Conservation (phyloP, 176 grass and related monocot species). For the Elaeis guineensis region DNA sequence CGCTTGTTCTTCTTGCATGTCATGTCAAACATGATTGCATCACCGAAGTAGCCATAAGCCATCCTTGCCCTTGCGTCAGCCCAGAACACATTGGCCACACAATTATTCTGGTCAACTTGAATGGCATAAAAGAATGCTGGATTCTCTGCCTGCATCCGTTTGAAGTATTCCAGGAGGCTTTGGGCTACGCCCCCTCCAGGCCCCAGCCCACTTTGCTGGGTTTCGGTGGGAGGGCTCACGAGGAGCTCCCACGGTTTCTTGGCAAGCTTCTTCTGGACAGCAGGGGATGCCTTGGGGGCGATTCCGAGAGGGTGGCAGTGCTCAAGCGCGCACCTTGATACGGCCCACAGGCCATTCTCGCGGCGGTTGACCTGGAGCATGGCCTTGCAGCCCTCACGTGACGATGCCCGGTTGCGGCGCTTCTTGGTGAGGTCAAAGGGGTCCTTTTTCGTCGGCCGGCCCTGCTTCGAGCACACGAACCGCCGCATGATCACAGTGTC, state of each 20-base stretch:
- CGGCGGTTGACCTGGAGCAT: constrained; percentile 59
- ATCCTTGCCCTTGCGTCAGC: constrained; percentile 31
- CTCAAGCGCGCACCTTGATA: constrained; percentile 36
- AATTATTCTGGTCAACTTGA: constrained; percentile 37
- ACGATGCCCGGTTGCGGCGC: constrained; percentile 47
- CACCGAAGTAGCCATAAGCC: constrained; percentile 39
- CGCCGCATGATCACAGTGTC: constrained; percentile 61
- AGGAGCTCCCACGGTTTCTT: constrained; percentile 17
- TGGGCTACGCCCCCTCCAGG: constrained; percentile 43
- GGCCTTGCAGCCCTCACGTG: constrained; percentile 44
- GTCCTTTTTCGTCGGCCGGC: constrained; percentile 46
- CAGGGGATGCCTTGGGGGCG: constrained; percentile 5
- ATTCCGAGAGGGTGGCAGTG: constrained; percentile 35
- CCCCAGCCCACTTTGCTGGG: constrained; percentile 29
- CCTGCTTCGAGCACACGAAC: constrained; percentile 59
- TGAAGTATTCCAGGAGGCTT: constrained; percentile 57
- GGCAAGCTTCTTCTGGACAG: constrained; percentile 17
- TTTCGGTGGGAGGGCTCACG: not conserved
- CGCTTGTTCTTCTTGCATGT: constrained; percentile 48
- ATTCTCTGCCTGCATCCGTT: constrained; percentile 48
- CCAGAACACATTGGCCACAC: constrained; percentile 51
- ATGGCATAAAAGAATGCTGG: constrained; percentile 44
- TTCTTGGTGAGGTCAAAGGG: constrained; percentile 54
- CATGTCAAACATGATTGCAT: constrained; percentile 37
- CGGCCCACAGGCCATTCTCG: constrained; percentile 32